phyloP scores from a whole-genome alignment of 202 grass and related monocot species.

The Setaria viridis region DNA sequence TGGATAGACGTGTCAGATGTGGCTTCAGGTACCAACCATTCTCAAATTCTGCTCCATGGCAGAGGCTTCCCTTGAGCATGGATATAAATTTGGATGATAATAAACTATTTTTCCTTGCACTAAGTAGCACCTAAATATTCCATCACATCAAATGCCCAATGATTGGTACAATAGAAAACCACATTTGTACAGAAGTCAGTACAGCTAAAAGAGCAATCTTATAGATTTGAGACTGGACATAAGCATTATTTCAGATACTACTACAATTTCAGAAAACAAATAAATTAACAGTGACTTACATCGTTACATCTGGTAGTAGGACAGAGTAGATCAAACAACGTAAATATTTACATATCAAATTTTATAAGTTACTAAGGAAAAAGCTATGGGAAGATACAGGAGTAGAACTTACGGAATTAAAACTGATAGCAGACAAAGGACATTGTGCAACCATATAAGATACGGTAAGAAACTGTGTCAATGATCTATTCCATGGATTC shows the following conservation, averaged over 20 bases:
- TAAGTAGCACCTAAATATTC: neutral
- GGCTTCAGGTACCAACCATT: neutral
- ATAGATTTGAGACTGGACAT: neutral
- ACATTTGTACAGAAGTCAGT: too few relatives aligned
- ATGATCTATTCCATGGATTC: neutral
- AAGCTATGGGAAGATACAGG: conserved; percentile 16
- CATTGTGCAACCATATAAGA: conserved; percentile 23
- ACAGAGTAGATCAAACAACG: neutral
- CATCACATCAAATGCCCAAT: too few relatives aligned
- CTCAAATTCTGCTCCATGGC: neutral
- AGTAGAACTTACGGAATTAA: neutral
- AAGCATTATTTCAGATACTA: neutral
- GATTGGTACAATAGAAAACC: too few relatives aligned
- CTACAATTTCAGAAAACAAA: neutral
- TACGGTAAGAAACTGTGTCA: neutral
- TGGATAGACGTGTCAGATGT: neutral
- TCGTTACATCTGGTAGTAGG: conserved; percentile 1
- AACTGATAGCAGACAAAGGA: neutral
- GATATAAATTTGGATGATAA: neutral
- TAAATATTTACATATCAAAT: conserved; percentile 28
- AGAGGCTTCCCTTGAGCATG: neutral
- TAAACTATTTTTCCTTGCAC: neutral
- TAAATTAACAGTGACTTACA: conserved; percentile 1
- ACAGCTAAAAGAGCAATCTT: neutral
- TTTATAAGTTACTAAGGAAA: conserved; percentile 7